These are phyloP conservation scores for Protomyces gravidus DNA, from an alignment of 1,139 yeast genomes.

Conservation along the genomic window DNA sequence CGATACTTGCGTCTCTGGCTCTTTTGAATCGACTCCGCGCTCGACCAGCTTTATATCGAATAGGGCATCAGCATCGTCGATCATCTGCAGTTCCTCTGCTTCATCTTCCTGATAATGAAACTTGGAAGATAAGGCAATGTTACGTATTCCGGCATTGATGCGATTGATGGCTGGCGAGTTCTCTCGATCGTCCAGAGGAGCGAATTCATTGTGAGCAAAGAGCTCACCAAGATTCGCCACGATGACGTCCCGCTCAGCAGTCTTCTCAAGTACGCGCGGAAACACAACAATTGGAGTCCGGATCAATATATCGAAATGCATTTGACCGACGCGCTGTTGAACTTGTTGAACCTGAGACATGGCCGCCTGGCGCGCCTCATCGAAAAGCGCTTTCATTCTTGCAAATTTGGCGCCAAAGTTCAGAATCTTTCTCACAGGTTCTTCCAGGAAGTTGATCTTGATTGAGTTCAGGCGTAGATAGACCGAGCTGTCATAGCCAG, in stretches of 20 bases:
- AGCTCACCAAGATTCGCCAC: constrained; percentile 80
- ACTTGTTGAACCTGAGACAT: constrained; percentile 62
- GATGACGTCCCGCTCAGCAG: constrained; percentile 53
- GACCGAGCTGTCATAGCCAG: constrained; percentile 55
- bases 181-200: constrained; percentile 36
- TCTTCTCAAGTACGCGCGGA: constrained; percentile 51
- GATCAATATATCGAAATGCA: constrained; percentile 66
- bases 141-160: constrained; percentile 64
- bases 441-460: constrained; percentile 71
- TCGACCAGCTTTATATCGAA: constrained; percentile 60
- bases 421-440: constrained; percentile 65
- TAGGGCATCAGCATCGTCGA: constrained; percentile 62
- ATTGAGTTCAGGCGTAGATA: constrained; percentile 72
- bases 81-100: constrained; percentile 58
- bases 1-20: constrained; percentile 53
- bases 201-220: constrained; percentile 62
- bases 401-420: constrained; percentile 69
- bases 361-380: constrained; percentile 83
- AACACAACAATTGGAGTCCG: constrained; percentile 80
- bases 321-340: constrained; percentile 53
- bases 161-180: constrained; percentile 46
- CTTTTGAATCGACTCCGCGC: constrained; percentile 40
- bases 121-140: constrained; percentile 60
- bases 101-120: constrained; percentile 50
- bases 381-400: constrained; percentile 81